Percentiles rank a stretch among this genome's conserved stretches.
Evolutionary conservation across 1,284 basidiomycete species (phyloP).

Genomic region (Exobasidium rhododendri): DNA sequence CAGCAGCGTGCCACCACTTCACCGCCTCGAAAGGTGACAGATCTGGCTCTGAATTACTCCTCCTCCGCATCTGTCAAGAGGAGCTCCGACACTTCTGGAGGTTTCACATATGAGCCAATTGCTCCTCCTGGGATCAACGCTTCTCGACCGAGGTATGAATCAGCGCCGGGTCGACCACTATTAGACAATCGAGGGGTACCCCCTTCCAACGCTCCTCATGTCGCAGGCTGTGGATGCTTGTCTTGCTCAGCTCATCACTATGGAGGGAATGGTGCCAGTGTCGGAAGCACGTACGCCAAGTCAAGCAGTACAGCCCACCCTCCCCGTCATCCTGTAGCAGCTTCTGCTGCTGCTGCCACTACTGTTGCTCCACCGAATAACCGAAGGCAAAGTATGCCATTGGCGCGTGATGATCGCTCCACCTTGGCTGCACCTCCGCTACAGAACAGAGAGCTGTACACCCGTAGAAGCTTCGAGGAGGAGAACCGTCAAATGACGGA

Average conservation of each 20-base stretch:
- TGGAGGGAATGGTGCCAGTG: background rate
- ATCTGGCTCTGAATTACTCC: conserved; percentile 7
- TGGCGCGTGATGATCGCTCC: conserved; percentile 13
- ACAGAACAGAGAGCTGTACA: background rate
- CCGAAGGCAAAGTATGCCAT: conserved; percentile 17
- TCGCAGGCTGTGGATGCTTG: conserved; percentile 43
- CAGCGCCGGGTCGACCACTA: background rate
- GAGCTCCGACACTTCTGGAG: background rate
- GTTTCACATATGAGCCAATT: background rate
- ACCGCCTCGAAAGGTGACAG: conserved; percentile 3
- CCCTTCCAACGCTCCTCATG: conserved; percentile 24
- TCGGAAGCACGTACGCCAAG: background rate
- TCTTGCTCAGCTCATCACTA: conserved; percentile 39
- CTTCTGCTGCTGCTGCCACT: background rate
- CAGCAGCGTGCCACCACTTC: conserved; percentile 14
- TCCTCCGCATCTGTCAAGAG: conserved; percentile 21
- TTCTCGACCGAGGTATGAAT: conserved; percentile 3
- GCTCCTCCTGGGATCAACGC: conserved; percentile 1
- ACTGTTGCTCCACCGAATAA: conserved; percentile 11
- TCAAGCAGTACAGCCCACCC: conserved; percentile 14
- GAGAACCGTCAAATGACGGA: background rate
- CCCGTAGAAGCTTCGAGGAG: conserved; percentile 27
- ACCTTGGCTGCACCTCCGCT: conserved; percentile 13
- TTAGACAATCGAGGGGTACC: background rate
- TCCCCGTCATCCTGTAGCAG: conserved; percentile 12